Conservation (phyloP, 2,329 filamentous ascomycete genomes). For the Alternaria hordeiaustralica region DNA sequence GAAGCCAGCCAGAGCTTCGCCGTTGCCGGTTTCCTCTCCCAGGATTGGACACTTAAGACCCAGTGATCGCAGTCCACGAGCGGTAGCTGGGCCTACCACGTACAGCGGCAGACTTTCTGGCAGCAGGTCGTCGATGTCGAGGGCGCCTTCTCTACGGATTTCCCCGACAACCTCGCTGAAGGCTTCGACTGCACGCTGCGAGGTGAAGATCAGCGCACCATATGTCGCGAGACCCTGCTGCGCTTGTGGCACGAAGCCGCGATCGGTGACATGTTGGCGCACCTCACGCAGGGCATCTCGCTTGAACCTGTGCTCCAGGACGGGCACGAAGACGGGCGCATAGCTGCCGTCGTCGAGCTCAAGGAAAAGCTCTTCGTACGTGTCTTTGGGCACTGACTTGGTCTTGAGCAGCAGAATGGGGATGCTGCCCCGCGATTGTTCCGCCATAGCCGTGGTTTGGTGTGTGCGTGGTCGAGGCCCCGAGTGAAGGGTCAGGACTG, state of each 20-base stretch:
- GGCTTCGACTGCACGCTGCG: constrained; percentile 81
- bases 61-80: constrained; percentile 69
- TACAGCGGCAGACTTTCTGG: constrained; percentile 68
- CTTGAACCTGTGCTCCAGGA: constrained; percentile 74
- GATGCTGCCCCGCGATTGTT: constrained; percentile 28
- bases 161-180: constrained; percentile 69
- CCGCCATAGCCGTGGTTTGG: constrained; percentile 30
- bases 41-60: constrained; percentile 65
- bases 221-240: constrained; percentile 54
- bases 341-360: constrained; percentile 57
- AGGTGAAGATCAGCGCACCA: constrained; percentile 83
- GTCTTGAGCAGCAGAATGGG: constrained; percentile 81
- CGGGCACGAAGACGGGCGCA: constrained; percentile 74
- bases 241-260: constrained; percentile 45
- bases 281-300: constrained; percentile 64
- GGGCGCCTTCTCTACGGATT: constrained; percentile 49
- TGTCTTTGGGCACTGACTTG: constrained; percentile 72
- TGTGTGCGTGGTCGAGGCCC: constrained; percentile 12
- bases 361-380: constrained; percentile 73
- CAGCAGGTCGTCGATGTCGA: constrained; percentile 44
- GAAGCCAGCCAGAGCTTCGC: constrained; percentile 76
- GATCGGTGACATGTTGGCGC: constrained; percentile 57
- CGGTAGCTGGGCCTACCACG: constrained; percentile 81
- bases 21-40: constrained; percentile 84
- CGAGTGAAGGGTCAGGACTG: constrained; percentile 2